Percentiles rank a stretch among this genome's conserved stretches.
Evolutionary conservation across 495 filamentous ascomycete genomes (phyloP).

Genomic region (Aspergillus wentii): DNA sequence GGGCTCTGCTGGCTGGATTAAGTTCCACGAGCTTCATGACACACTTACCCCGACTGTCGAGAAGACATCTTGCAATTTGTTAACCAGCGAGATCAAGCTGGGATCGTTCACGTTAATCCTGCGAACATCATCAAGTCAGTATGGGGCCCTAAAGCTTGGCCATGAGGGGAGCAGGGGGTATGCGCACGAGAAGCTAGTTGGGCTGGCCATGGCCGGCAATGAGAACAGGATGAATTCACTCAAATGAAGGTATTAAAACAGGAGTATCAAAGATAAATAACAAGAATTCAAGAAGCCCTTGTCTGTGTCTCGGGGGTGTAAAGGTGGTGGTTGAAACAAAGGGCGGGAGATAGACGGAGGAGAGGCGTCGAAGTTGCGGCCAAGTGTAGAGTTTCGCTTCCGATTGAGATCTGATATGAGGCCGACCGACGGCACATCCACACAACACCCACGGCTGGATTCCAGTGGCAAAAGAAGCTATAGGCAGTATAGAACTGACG

Average conservation of each 20-base stretch:
- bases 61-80: constrained; percentile 99
- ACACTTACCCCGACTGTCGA: constrained; percentile 89
- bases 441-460: no score
- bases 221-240: constrained; percentile 12
- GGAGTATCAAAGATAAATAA: constrained; percentile 7
- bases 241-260: constrained; percentile 7
- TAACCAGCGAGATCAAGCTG: constrained; percentile 85
- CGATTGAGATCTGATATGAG: neutral
- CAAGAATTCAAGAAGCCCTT: constrained; percentile 5
- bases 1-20: constrained; percentile 3
- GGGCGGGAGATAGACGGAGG: constrained; percentile 2
- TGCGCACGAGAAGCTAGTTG: constrained; percentile 44
- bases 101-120: constrained; percentile 81
- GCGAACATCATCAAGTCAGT: constrained; percentile 24
- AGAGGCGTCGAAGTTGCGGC: constrained; percentile 6
- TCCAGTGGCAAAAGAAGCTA: no score
- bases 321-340: neutral
- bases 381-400: constrained; percentile 8
- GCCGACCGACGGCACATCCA: no score
- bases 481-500: no score
- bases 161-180: constrained; percentile 18
- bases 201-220: constrained; percentile 45
- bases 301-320: neutral
- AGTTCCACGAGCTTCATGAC: neutral
- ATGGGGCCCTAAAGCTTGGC: constrained; percentile 19